Conservation (phyloP, 192 early-diverging fungal species). For the Dissophora ornata region DNA sequence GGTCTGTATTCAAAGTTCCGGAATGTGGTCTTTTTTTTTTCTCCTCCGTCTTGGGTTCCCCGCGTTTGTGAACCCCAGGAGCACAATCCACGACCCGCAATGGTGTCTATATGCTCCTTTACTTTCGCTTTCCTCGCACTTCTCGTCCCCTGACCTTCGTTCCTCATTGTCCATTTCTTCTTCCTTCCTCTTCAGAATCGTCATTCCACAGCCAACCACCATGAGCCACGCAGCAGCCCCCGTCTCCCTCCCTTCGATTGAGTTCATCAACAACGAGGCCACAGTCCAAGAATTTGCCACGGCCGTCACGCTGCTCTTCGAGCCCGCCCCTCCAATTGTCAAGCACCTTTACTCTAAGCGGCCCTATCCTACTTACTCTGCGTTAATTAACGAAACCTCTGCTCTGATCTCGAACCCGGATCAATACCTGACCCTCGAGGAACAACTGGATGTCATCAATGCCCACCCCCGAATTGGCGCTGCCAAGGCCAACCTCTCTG, state of each 20-base stretch:
- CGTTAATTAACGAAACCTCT: slow-evolving; percentile 71
- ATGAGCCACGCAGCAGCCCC: slow-evolving; percentile 33
- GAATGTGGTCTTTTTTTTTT: no score
- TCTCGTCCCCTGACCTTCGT: neutral
- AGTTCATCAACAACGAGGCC: slow-evolving; percentile 69
- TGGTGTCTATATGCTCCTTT: no score
- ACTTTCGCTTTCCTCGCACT: no score
- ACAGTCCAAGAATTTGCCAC: slow-evolving; percentile 62
- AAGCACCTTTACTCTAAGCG: slow-evolving; percentile 72
- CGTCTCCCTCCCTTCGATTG: slow-evolving; percentile 69
- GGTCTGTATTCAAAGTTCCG: no score
- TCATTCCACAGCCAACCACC: neutral
- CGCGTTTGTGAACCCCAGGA: slow-evolving; percentile 26
- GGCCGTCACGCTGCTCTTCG: slow-evolving; percentile 82
- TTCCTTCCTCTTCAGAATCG: neutral
- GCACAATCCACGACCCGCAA: no score
- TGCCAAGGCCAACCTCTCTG: slow-evolving; percentile 73
- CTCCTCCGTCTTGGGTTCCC: slow-evolving; percentile 3
- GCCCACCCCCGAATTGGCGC: slow-evolving; percentile 92
- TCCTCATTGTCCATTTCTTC: neutral
- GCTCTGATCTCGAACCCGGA: slow-evolving; percentile 60
- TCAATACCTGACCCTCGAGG: slow-evolving; percentile 63
- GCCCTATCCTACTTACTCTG: slow-evolving; percentile 76
- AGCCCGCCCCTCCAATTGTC: slow-evolving; percentile 86
- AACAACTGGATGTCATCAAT: slow-evolving; percentile 85